These are phyloP conservation scores for Dissophora globulifera DNA, from an alignment of 192 early-diverging fungal species.

Conservation along the genomic window DNA sequence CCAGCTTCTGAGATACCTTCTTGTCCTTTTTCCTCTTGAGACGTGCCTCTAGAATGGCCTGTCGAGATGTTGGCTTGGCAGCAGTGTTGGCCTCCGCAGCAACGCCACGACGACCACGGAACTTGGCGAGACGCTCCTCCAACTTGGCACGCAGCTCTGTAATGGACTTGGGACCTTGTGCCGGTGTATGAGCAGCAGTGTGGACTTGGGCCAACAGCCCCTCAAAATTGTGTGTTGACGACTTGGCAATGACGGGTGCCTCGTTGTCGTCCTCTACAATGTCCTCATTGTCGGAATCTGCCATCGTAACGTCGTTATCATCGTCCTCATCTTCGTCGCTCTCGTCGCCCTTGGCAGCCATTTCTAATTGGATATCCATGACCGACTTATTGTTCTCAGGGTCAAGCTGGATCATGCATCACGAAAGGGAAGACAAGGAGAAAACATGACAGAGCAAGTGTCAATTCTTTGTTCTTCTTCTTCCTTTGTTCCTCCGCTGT, in stretches of 20 bases:
- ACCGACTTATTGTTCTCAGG: slow-evolving; percentile 82
- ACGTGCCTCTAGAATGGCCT: slow-evolving; percentile 82
- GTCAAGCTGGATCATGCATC: slow-evolving; percentile 76
- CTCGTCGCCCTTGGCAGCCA: slow-evolving; percentile 53
- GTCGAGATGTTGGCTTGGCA: slow-evolving; percentile 66
- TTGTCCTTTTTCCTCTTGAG: slow-evolving; percentile 73
- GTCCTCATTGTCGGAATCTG: slow-evolving; percentile 49
- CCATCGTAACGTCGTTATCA: slow-evolving; percentile 37
- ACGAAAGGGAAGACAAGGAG: slow-evolving; percentile 1
- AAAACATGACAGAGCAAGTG: too few relatives aligned
- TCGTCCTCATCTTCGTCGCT: slow-evolving; percentile 41
- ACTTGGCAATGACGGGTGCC: slow-evolving; percentile 37
- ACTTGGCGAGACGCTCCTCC: slow-evolving; percentile 48
- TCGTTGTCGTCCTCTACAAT: slow-evolving; percentile 46
- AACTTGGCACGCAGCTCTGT: slow-evolving; percentile 32
- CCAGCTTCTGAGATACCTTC: slow-evolving; percentile 69
- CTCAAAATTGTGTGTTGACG: slow-evolving; percentile 40
- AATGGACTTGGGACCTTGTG: slow-evolving; percentile 42
- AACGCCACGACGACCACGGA: slow-evolving; percentile 35
- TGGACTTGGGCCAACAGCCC: slow-evolving; percentile 43
- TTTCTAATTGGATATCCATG: slow-evolving; percentile 68
- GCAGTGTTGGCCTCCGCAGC: slow-evolving; percentile 43
- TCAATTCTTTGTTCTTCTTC: neutral
- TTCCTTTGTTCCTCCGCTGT: neutral
- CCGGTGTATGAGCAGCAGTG: slow-evolving; percentile 40